These are phyloP conservation scores for Oryza australiensis DNA, from an alignment of 176 grass and related monocot genomes.

Conservation along the genomic window DNA sequence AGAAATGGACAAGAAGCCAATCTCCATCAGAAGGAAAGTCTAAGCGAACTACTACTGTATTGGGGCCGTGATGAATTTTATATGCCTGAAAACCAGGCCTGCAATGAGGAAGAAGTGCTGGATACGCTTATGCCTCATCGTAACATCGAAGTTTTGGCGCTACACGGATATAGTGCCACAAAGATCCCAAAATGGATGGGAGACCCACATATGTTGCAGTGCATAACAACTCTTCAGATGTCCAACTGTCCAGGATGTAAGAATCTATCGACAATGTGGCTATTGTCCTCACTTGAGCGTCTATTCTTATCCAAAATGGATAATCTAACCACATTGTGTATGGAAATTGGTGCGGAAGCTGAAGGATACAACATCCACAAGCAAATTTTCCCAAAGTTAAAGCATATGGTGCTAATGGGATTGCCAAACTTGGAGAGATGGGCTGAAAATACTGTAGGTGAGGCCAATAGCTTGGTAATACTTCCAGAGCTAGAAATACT, in stretches of 20 bases:
- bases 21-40: slow-evolving; percentile 6
- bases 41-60: background rate
- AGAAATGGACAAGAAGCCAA: background rate
- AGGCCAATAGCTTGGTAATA: background rate
- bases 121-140: background rate
- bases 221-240: background rate
- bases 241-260: background rate
- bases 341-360: background rate
- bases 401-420: accelerated
- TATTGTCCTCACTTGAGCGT: background rate
- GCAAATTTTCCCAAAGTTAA: slow-evolving; percentile 5
- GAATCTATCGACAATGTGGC: background rate
- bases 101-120: background rate
- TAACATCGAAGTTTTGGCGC: background rate
- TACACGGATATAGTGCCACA: background rate
- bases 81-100: background rate
- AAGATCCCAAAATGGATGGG: slow-evolving; percentile 25
- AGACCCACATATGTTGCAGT: background rate
- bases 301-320: accelerated
- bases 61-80: background rate
- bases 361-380: background rate
- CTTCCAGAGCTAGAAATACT: background rate
- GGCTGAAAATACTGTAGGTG: background rate
- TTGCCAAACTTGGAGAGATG: slow-evolving; percentile 14
- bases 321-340: background rate